Conservation (phyloP, 208 protist genomes). For the Wallacemonas sp. region DNA sequence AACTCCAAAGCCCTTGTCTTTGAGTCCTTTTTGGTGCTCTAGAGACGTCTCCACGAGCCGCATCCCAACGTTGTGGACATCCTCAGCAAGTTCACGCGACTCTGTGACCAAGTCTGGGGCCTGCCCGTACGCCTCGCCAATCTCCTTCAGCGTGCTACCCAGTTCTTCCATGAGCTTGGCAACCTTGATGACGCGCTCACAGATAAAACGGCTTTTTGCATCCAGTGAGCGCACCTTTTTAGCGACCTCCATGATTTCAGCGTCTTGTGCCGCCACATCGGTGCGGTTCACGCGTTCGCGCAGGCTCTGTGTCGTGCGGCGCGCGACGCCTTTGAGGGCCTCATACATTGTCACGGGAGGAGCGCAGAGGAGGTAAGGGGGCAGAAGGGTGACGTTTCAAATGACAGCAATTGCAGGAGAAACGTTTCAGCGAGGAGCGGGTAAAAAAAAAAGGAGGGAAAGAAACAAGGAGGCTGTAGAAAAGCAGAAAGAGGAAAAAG, state of each 20-base stretch:
- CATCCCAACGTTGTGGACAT: conserved; percentile 50
- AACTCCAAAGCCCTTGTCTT: conserved; percentile 59
- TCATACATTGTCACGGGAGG: conserved; percentile 51
- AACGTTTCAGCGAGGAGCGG: no score
- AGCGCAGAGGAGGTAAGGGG: not conserved
- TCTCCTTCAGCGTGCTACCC: conserved; percentile 54
- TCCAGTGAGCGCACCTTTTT: conserved; percentile 53
- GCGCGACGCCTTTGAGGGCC: conserved; percentile 67
- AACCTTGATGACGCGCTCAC: conserved; percentile 51
- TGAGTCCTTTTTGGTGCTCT: conserved; percentile 61
- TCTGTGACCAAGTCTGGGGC: conserved; percentile 60
- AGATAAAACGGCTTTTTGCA: conserved; percentile 41
- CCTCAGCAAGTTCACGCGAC: conserved; percentile 48
- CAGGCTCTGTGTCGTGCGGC: conserved; percentile 79
- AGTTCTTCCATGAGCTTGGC: conserved; percentile 75
- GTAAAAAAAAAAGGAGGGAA: no score
- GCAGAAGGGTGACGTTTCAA: conserved; percentile 3
- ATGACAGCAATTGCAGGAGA: no score
- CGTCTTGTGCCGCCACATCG: conserved; percentile 42
- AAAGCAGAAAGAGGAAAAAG: conserved; percentile 10
- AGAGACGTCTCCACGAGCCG: conserved; percentile 49
- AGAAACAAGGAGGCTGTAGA: conserved; percentile 7
- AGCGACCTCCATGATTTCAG: conserved; percentile 33
- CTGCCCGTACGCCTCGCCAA: conserved; percentile 68
- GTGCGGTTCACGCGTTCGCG: conserved; percentile 53